Conservation (phyloP, 2,329 filamentous ascomycete species). For the Fusarium virguliforme region DNA sequence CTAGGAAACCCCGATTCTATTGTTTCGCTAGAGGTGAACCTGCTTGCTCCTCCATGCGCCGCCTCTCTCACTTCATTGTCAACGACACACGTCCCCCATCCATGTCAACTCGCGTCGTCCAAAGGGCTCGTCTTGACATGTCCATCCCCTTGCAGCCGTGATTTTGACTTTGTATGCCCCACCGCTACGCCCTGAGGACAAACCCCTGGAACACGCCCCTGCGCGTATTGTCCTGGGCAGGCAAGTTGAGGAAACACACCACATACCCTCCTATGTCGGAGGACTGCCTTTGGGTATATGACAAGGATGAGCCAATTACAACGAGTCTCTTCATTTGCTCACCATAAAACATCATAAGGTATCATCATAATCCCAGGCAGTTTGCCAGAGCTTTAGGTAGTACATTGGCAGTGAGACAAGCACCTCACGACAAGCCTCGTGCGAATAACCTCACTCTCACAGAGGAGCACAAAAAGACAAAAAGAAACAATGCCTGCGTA, state of each 20-base stretch:
- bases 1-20: constrained; percentile 11
- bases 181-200: constrained; percentile 17
- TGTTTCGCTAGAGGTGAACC: not conserved
- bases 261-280: not conserved
- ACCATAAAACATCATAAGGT: too few species aligned
- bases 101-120: constrained; percentile 3
- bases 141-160: constrained; percentile 4
- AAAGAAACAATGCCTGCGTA: constrained; percentile 22
- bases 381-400: too few species aligned
- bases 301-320: too few species aligned
- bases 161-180: constrained; percentile 17
- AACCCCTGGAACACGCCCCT: constrained; percentile 26
- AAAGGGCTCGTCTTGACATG: constrained; percentile 23
- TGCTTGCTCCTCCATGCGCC: constrained; percentile 1
- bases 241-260: constrained; percentile 1
- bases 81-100: not conserved
- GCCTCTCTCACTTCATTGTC: not conserved
- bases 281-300: too few species aligned
- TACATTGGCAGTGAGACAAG: too few species aligned
- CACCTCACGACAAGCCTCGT: too few species aligned
- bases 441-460: too few species aligned
- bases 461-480: not conserved
- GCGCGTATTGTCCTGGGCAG: constrained; percentile 1
- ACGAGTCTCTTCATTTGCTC: too few species aligned
- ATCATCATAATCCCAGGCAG: too few species aligned